Percentiles rank a stretch among this genome's conserved stretches.
phyloP scores from a whole-genome alignment of 192 early-diverging fungal species.

The Borealophlyctis nickersoniae region DNA sequence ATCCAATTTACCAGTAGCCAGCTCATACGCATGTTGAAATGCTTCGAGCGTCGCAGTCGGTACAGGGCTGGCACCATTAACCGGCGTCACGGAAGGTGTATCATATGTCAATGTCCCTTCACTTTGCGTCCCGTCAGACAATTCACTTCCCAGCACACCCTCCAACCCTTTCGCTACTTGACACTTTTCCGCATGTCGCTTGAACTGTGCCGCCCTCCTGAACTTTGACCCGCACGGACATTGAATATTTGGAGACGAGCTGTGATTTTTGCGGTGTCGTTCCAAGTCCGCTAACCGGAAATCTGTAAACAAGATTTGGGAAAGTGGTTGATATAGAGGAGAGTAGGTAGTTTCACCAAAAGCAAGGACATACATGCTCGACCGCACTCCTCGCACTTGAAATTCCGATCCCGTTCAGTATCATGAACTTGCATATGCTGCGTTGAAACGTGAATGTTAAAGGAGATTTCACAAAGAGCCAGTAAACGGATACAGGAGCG shows the following conservation, averaged over 20 bases:
- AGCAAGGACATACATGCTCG: background rate
- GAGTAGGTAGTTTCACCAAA: background rate
- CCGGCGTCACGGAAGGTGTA: too few species aligned
- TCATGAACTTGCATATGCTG: conserved; percentile 2
- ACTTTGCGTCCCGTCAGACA: too few species aligned
- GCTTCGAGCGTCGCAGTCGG: too few species aligned
- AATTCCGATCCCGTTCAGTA: background rate
- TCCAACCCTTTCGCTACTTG: background rate
- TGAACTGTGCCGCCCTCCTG: background rate
- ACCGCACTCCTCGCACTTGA: background rate
- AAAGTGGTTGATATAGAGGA: too few species aligned
- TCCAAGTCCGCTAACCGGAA: background rate
- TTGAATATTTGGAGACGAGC: background rate
- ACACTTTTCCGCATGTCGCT: background rate
- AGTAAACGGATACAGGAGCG: too few species aligned
- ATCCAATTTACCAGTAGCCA: too few species aligned
- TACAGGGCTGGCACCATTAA: too few species aligned
- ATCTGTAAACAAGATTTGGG: background rate
- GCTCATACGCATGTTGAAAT: too few species aligned
- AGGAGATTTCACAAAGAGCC: too few species aligned
- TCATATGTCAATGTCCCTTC: too few species aligned
- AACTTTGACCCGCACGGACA: background rate
- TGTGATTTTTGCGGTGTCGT: background rate
- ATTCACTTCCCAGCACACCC: background rate
- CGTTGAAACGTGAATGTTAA: too few species aligned